Base-by-base conservation (phyloP, 2,329 filamentous ascomycete species). In the Xylaria sp. region DNA sequence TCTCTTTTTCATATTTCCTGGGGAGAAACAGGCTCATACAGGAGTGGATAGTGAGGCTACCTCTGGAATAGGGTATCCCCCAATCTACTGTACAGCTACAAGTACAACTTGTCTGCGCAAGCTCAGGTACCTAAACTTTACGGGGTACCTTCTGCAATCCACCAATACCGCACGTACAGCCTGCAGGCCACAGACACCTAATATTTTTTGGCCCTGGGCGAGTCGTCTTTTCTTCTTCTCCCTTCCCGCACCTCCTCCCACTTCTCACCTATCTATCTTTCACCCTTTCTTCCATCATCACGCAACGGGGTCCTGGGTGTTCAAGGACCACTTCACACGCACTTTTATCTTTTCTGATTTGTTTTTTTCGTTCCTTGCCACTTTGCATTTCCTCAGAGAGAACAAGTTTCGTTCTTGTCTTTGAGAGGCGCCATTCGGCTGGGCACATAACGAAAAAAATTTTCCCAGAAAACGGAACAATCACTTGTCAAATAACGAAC, bases 381-480 rank as follows among this genome's bases (percentile, higher is more conserved):
- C 40, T 42, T 72, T 66, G 63, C 54, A 67, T 75, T 71, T 73
- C 75, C 74, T 76, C 74, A 72, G 71, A 73, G 74, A 74, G 74
- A 73, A 75, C 73, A 68, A 53, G 15, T 72, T 28, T 68, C 69
- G 73, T 77, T 77, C 75, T 76, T 77, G 72, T 72, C 44, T 65
- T 64, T 63, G 73, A 75, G 72, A 73, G 66, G 74, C 66, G 68
- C 70, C 69, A 76, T 76, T 76, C 76, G 72, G 71, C 74, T 73
- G 74, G 73, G 73, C 73, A 70, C 70, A 69, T 75, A 68, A 65
- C 71, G 67, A 74, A 76, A 64, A 71, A 73, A 38, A 11, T 69
- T 73, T 73, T 68, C 74, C 64, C 56, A 33, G 26, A 59, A 65
- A 46, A 40, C 38, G 56, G 44, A 63, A 66, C 62, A 61, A 66